phyloP scores from a whole-genome alignment of 1,284 basidiomycete species.

The Puccinia horiana region DNA sequence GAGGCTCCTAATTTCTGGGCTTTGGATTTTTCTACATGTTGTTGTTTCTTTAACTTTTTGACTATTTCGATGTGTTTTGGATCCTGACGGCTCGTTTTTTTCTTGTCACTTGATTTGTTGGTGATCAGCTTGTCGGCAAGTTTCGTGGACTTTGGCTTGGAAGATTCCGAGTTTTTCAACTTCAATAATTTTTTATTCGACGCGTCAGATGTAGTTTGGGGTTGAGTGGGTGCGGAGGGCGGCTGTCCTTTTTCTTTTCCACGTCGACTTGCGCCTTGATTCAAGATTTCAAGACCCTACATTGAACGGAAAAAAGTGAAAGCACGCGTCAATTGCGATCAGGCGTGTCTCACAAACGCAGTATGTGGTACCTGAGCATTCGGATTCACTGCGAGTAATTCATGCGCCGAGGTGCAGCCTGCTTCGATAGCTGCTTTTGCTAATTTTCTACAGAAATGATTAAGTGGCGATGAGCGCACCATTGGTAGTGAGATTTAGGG shows the following conservation, averaged over 20 bases:
- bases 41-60: conserved; percentile 27
- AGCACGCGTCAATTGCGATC: background rate
- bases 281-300: conserved; percentile 37
- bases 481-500: background rate
- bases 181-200: background rate
- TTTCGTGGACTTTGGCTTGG: conserved; percentile 4
- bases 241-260: conserved; percentile 11
- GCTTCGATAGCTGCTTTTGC: conserved; percentile 29
- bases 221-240: background rate
- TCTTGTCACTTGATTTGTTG: conserved; percentile 24
- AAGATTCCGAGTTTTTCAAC: background rate
- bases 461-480: background rate
- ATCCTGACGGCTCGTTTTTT: conserved; percentile 16
- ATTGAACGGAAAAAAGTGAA: background rate
- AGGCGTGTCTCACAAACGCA: background rate
- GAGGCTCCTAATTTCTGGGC: background rate
- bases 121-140: background rate
- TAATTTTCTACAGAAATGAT: conserved; percentile 19
- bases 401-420: conserved; percentile 36
- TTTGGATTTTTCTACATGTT: conserved; percentile 8
- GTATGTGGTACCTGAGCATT: conserved; percentile 35
- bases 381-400: conserved; percentile 40
- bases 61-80: conserved; percentile 2
- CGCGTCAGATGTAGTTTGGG: conserved; percentile 5
- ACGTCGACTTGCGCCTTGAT: conserved; percentile 23